Conservation (phyloP, 306 rosid species). For the Pyrus communis region DNA sequence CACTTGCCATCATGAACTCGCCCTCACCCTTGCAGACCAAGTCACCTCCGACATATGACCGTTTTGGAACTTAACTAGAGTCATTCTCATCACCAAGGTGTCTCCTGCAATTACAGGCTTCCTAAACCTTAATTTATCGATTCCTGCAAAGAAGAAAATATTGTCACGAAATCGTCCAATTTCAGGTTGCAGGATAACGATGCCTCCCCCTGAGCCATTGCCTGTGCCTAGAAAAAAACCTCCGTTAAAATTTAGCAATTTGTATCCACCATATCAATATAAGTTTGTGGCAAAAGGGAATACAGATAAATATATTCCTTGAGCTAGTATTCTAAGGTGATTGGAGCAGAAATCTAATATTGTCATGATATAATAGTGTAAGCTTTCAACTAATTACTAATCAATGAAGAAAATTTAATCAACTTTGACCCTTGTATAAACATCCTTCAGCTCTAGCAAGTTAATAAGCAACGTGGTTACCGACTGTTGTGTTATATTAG, state of each 20-base stretch:
- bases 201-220: conserved; percentile 96
- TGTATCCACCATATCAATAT: not conserved
- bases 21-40: conserved; percentile 67
- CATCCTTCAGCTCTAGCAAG: not conserved
- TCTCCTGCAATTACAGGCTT: conserved; percentile 91
- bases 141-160: conserved; percentile 81
- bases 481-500: not conserved
- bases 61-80: conserved; percentile 68
- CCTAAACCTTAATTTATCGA: conserved; percentile 85
- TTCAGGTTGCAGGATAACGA: conserved; percentile 87
- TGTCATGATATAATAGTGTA: no score
- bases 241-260: conserved; percentile 1
- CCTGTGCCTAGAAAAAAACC: conserved; percentile 37
- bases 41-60: conserved; percentile 62
- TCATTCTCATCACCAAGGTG: conserved; percentile 91
- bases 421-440: not conserved
- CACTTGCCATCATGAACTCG: conserved; percentile 76
- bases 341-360: no score
- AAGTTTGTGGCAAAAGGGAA: not conserved
- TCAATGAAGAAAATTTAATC: not conserved
- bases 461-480: not conserved
- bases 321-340: not conserved
- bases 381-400: not conserved
- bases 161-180: conserved; percentile 78
- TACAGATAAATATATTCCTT: not conserved